Evolutionary conservation across 2,329 filamentous ascomycete genomes (phyloP).

Genomic region (Colletotrichum musae): DNA sequence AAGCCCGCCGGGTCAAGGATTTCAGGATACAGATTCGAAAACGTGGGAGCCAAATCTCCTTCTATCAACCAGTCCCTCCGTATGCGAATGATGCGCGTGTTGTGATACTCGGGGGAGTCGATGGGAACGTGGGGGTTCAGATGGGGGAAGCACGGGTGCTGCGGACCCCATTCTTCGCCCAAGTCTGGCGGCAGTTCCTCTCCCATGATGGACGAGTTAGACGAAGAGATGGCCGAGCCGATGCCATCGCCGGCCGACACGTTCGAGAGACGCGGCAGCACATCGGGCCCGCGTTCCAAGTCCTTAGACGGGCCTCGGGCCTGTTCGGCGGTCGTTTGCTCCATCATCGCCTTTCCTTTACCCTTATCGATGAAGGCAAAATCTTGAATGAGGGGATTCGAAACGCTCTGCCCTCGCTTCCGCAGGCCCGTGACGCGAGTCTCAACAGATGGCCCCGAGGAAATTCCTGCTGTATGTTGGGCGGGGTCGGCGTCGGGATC

Average conservation of each 20-base stretch:
- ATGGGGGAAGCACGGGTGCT: constrained; percentile 95
- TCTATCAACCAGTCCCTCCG: constrained; percentile 91
- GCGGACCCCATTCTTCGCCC: constrained; percentile 90
- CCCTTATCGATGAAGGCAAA: constrained; percentile 58
- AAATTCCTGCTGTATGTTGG: constrained; percentile 31
- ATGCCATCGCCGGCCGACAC: constrained; percentile 66
- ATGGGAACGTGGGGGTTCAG: constrained; percentile 91
- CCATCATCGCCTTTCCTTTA: constrained; percentile 66
- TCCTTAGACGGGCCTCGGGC: constrained; percentile 62
- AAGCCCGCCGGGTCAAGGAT: constrained; percentile 89
- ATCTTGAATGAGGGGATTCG: constrained; percentile 40
- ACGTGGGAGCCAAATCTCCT: constrained; percentile 92
- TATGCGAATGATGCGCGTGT: constrained; percentile 92
- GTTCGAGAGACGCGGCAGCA: constrained; percentile 60
- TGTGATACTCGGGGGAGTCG: constrained; percentile 79
- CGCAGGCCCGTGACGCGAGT: constrained; percentile 44
- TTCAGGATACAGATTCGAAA: constrained; percentile 95
- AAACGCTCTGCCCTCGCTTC: constrained; percentile 50
- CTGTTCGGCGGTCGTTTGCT: constrained; percentile 53
- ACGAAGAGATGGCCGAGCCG: constrained; percentile 69
- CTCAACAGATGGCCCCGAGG: constrained; percentile 18
- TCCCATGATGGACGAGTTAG: constrained; percentile 73
- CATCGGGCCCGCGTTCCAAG: constrained; percentile 68
- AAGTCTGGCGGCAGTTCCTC: constrained; percentile 76
- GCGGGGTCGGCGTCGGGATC: constrained; percentile 42